Base-by-base conservation (phyloP, 2,329 filamentous ascomycete genomes). In the Hypomyces perniciosus region DNA sequence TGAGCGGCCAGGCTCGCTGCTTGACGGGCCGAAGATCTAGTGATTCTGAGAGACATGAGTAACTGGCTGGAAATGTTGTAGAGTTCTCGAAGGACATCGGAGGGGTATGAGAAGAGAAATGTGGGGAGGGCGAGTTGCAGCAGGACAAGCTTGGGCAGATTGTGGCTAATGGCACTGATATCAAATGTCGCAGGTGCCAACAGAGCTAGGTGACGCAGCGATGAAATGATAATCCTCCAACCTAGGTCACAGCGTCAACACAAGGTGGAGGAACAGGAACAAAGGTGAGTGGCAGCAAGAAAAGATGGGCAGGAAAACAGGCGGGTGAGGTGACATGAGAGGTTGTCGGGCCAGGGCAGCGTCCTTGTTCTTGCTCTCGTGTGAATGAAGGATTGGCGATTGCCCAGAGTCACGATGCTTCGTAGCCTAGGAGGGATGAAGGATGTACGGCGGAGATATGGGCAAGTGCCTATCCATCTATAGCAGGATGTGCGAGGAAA, bases 11-110 rank as follows among this genome's bases (percentile, higher is more conserved):
- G 76, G 66, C 71, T 81, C 68, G 88, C 86, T 76, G 88, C 88
- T 81, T 89, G 85, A 78, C 90, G 90, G 76, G 91, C 87, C 72
- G 91, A 86, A 65, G 91, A 93, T 78, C 92, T 90, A 79, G 92
- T 96, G 65, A 93, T 85, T 88, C 91, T 96, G 81, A 84, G 77
- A 83, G 88, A 89, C 90, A 96, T 96, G 84, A 92, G 88, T 85
- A 51, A 47, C 42, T 53, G 44, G 48, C 31, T 38, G 43, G 44
- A 30, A 42, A 46, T 31, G 37, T 28, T 44, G 42, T 34, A 43
- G 44, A 39, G 35, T 40, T 68, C 44, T 39, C 46, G 41, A 50
- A 42, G 28, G 39, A 44, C 46, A 53, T 50, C 66, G 64, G 58
- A 59, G 51, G 62, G 55, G 57, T 48, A 46, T 47, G 46, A 39